Evolutionary conservation across 352 stramenopile genomes (phyloP).

Genomic region (Globisporangium rhizosaccharum): DNA sequence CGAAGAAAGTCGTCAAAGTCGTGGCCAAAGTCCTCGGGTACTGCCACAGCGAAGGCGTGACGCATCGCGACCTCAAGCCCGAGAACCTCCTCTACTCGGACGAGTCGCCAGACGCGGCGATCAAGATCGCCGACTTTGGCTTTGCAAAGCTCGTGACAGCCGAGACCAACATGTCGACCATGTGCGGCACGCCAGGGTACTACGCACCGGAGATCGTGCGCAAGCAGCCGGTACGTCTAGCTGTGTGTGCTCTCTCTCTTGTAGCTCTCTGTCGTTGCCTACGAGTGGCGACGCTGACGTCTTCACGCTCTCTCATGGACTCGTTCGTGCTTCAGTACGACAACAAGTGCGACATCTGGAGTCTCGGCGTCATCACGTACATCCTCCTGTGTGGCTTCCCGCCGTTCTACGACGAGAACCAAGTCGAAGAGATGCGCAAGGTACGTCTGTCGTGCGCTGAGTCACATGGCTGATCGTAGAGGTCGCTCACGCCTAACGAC

Average conservation of each 20-base stretch:
- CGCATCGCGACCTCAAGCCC: constrained; percentile 96
- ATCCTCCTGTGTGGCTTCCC: constrained; percentile 96
- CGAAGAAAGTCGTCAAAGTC: constrained; percentile 78
- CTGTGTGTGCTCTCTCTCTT: too few species aligned
- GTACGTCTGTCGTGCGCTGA: constrained; percentile 9
- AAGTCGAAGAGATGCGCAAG: constrained; percentile 80
- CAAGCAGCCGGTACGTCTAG: constrained; percentile 54
- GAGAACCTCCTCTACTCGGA: constrained; percentile 93
- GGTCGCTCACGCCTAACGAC: neutral
- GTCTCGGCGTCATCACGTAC: constrained; percentile 84
- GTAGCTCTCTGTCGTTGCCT: too few species aligned
- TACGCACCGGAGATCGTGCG: constrained; percentile 95
- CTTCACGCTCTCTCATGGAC: too few species aligned
- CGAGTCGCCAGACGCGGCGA: constrained; percentile 75
- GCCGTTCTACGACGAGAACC: constrained; percentile 95
- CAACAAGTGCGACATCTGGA: constrained; percentile 96
- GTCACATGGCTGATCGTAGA: constrained; percentile 1
- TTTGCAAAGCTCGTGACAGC: constrained; percentile 80
- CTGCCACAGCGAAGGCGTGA: constrained; percentile 85
- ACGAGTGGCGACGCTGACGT: too few species aligned
- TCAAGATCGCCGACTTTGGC: constrained; percentile 94
- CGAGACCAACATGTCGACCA: constrained; percentile 83
- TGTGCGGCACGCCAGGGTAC: constrained; percentile 93
- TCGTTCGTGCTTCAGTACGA: constrained; percentile 68
- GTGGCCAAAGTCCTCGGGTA: constrained; percentile 84